Base-by-base conservation (phyloP, 768 basidiomycete genomes). In the Pholiota molesta region DNA sequence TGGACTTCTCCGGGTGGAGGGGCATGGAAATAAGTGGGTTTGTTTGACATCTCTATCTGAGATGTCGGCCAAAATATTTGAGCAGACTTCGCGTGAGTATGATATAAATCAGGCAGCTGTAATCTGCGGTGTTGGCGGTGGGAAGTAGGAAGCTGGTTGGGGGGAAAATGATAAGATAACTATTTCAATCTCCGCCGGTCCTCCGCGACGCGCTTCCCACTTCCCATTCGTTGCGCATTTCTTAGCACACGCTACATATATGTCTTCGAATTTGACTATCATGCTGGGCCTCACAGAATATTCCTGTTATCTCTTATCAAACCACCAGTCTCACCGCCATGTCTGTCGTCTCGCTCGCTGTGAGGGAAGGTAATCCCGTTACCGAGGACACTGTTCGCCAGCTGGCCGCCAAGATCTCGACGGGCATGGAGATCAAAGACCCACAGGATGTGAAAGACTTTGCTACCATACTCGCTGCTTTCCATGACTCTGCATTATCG, bases 321-420 rank as follows among this genome's bases (percentile, higher is more conserved):
- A 49, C 13, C 51, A 23, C 17, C 39, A 8, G 26, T 26, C 23
- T 52, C 47, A 47, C 83, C 31, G 83, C 72, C 28, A 69, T 69
- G 68, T 69, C 68, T 52, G 68, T 69, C 35, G 64, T 69, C 49
- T 69, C 68, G 44, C 68, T 69, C 39, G 64, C 62, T 17, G 64
- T 69, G 9, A 65, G 57, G 68, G 64, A 65, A 13, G 66, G 66
- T 13, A 69, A 69, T 31, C 68, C 68, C 19, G 66, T 69, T 44
- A 69, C 64, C 39, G 68, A 69, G 60, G 68, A 65, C 14, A 67
- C 64, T 13, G 63, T 69, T 40, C 64, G 60, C 23, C 31, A 26
- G 4, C 44, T 63, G 40, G 68, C 64, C 6, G 49, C 55, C 51
- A 62, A 61, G 58, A 69, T 69, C n/a, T 62, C 64, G 21, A 63